Percentiles rank a stretch among this genome's conserved stretches.
Evolutionary conservation across 1,284 basidiomycete species (phyloP).

Genomic region (Heliocybe sulcata): DNA sequence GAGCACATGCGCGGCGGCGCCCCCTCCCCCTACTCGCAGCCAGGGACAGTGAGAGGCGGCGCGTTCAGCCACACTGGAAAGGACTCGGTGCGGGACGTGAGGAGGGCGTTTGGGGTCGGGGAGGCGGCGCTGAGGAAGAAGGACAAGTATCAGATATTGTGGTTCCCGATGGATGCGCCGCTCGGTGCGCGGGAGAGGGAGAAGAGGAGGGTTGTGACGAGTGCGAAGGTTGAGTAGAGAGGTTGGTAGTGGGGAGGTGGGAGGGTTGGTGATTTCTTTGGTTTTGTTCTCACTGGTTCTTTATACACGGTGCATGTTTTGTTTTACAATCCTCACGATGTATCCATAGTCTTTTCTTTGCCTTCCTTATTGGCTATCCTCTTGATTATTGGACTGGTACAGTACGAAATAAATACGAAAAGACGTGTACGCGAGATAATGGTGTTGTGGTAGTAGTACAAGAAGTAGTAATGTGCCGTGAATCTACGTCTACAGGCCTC

Average conservation of each 20-base stretch:
- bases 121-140: slow-evolving; percentile 28
- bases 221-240: slow-evolving; percentile 19
- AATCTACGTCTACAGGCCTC: too few species aligned
- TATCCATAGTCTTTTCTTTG: neutral
- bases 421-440: neutral
- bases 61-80: too few species aligned
- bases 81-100: neutral
- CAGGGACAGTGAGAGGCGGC: neutral
- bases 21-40: too few species aligned
- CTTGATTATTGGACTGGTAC: neutral
- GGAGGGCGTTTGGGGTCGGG: neutral
- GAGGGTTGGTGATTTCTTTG: neutral
- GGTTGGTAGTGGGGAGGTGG: neutral
- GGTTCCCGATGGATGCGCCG: slow-evolving; percentile 58
- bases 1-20: neutral
- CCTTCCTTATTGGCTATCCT: neutral
- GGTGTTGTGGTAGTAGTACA: too few species aligned
- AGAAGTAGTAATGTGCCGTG: too few species aligned
- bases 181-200: slow-evolving; percentile 42
- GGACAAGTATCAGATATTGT: slow-evolving; percentile 61
- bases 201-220: slow-evolving; percentile 44
- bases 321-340: neutral
- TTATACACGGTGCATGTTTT: too few species aligned
- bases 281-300: too few species aligned
- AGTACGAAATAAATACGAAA: neutral